Base-by-base conservation (phyloP, 306 rosid genomes). In the Bauhinia variegata region DNA sequence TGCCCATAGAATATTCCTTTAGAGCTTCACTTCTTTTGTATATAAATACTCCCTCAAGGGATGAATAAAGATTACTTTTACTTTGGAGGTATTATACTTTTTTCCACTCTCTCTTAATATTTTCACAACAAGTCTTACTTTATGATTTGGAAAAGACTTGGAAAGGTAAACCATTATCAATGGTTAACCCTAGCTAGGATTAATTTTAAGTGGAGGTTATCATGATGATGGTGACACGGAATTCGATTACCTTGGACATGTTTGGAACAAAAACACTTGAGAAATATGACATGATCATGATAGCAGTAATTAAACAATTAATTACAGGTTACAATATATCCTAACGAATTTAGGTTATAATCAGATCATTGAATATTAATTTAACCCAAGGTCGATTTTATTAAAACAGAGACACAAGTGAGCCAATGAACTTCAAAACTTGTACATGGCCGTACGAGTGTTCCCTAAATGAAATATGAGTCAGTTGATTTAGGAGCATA, bases 201-300 rank as follows among this genome's bases (percentile, higher is more conserved):
- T 64, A 72, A 75, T 71, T 75, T 58, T 64, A 67, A 71, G 82
- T 65, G 77, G 70, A 68, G 68, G 60, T 81, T 65, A 77, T 65
- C 75, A 73, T 69, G 17, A 68, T 73, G 68, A 81, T 64, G 63
- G 74, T 81, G 82, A 81, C 82, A 39, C 50, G 34, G 60, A 73
- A 68, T 77, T 68, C 64, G 41, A 73, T 68, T 67, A 39, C 55
- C 67, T 23, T 61, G n/a, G 67, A 37, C 28, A 38, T 67, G 57
- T 33, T 73, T 57, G 60, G 15, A 14, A 48, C 11, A 48, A 36
- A 54, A 67, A 72, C 71, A 67, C 54, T 18, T n/a, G 15, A 54
- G 32, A 39, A 59, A 30, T 52, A 65, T 30, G 54, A 11, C 36
- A 57, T 30, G n/a, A n/a, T n/a, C n/a, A n/a, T n/a, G 28, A 56